These are phyloP conservation scores for Cenococcum geophilum DNA, from an alignment of 495 filamentous ascomycete genomes.

Conservation along the genomic window DNA sequence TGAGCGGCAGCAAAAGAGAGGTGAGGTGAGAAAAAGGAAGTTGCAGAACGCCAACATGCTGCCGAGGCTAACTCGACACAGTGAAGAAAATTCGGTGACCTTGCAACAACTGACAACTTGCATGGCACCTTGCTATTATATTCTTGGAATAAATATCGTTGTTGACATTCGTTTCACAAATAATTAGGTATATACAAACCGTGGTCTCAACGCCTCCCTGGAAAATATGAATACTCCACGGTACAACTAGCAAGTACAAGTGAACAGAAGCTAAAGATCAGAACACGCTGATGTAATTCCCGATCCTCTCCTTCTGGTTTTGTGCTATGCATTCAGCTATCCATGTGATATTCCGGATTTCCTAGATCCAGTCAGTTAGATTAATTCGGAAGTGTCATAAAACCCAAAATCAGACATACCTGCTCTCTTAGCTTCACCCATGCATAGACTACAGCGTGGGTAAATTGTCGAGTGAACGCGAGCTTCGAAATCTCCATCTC, in stretches of 20 bases:
- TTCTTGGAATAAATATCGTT: too few species aligned
- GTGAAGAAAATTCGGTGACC: too few species aligned
- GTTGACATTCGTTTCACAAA: neutral
- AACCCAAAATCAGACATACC: slow-evolving; percentile 50
- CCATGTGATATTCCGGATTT: slow-evolving; percentile 99
- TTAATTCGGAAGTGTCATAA: neutral
- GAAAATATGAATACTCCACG: neutral
- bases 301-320: slow-evolving; percentile 98
- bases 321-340: slow-evolving; percentile 99
- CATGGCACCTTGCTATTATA: too few species aligned
- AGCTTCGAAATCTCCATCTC: slow-evolving; percentile 97
- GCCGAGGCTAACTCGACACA: too few species aligned
- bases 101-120: too few species aligned
- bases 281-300: slow-evolving; percentile 98
- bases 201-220: neutral
- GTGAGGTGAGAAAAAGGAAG: too few species aligned
- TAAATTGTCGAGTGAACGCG: slow-evolving; percentile 95
- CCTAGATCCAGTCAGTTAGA: slow-evolving; percentile 47
- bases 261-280: slow-evolving; percentile 33
- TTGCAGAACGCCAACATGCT: too few species aligned
- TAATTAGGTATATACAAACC: slow-evolving; percentile 4
- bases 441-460: slow-evolving; percentile 87
- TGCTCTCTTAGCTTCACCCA: slow-evolving; percentile 98
- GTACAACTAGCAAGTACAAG: neutral
- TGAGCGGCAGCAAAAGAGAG: too few species aligned